phyloP scores from a whole-genome alignment of 805 yeast genomes.

The Wickerhamomyces strasburgensis region DNA sequence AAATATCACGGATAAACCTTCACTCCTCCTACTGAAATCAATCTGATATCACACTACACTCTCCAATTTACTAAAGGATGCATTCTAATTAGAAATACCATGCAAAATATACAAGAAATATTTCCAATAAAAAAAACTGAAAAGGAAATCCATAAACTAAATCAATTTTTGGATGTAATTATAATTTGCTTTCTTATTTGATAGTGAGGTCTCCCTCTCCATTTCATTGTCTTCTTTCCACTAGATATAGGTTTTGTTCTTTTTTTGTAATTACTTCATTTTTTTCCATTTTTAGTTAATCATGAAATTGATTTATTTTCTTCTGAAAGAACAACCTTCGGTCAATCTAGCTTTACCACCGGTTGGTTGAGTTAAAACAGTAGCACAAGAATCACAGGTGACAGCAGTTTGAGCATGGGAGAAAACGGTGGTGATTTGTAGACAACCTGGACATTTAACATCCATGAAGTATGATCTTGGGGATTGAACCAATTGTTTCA shows the following conservation, averaged over 20 bases:
- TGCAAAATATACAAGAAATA: background rate
- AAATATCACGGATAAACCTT: too few relatives aligned
- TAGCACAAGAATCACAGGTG: slow-evolving; percentile 97
- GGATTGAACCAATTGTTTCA: slow-evolving; percentile 92
- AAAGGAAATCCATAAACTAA: background rate
- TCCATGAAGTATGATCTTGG: slow-evolving; percentile 99
- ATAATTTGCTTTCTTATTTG: too few relatives aligned
- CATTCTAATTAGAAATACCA: slow-evolving; percentile 3
- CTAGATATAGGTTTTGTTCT: background rate
- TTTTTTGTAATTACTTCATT: too few relatives aligned
- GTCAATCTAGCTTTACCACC: slow-evolving; percentile 99
- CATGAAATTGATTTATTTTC: too few relatives aligned
- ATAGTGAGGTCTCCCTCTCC: too few relatives aligned
- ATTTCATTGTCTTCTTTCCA: background rate
- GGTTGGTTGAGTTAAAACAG: slow-evolving; percentile 97
- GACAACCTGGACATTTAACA: slow-evolving; percentile 99
- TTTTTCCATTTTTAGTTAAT: background rate
- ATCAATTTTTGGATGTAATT: background rate
- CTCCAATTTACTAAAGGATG: background rate
- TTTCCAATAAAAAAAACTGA: background rate
- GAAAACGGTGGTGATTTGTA: slow-evolving; percentile 98
- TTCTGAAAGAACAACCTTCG: slow-evolving; percentile 99
- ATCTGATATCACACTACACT: background rate
- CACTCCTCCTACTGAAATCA: too few relatives aligned
- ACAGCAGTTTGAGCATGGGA: slow-evolving; percentile 99